phyloP scores from a whole-genome alignment of 2,329 filamentous ascomycete species.

The Fusarium kyushuense region DNA sequence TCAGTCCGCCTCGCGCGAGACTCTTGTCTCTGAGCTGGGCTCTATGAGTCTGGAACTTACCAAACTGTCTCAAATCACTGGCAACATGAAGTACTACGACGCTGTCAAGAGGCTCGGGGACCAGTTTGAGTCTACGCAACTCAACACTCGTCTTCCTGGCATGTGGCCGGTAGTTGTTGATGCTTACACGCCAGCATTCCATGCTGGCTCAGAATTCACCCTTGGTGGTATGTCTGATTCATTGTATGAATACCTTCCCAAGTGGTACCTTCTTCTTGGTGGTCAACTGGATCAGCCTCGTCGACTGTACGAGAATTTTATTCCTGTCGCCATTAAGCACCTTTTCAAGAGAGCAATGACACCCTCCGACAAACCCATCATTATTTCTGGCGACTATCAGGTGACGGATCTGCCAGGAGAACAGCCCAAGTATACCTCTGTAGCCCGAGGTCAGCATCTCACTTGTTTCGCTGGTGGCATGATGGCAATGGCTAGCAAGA shows the following conservation, averaged over 20 bases:
- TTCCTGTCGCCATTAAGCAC: conserved; percentile 63
- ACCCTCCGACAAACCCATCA: conserved; percentile 67
- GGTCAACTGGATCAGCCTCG: conserved; percentile 58
- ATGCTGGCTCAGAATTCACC: conserved; percentile 60
- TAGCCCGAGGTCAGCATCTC: conserved; percentile 65
- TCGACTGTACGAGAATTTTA: conserved; percentile 54
- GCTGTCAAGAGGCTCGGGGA: conserved; percentile 69
- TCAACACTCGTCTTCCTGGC: conserved; percentile 67
- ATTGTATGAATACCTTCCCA: conserved; percentile 73
- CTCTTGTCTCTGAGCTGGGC: conserved; percentile 54
- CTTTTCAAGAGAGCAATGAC: conserved; percentile 77
- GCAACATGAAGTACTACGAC: conserved; percentile 71
- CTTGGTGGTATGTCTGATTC: conserved; percentile 69
- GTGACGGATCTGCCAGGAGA: conserved; percentile 44
- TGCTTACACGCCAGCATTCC: conserved; percentile 46
- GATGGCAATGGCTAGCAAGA: conserved; percentile 70
- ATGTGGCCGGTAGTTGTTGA: conserved; percentile 71
- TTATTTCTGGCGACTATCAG: conserved; percentile 69
- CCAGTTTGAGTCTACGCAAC: conserved; percentile 65
- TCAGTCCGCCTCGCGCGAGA: conserved; percentile 41
- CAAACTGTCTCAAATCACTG: conserved; percentile 72
- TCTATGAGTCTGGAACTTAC: conserved; percentile 73
- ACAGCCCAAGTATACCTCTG: conserved; percentile 49
- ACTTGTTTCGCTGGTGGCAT: conserved; percentile 76
- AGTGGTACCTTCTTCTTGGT: conserved; percentile 74